phyloP scores from a whole-genome alignment of 2,329 filamentous ascomycete genomes.

The Colletotrichum sp. region DNA sequence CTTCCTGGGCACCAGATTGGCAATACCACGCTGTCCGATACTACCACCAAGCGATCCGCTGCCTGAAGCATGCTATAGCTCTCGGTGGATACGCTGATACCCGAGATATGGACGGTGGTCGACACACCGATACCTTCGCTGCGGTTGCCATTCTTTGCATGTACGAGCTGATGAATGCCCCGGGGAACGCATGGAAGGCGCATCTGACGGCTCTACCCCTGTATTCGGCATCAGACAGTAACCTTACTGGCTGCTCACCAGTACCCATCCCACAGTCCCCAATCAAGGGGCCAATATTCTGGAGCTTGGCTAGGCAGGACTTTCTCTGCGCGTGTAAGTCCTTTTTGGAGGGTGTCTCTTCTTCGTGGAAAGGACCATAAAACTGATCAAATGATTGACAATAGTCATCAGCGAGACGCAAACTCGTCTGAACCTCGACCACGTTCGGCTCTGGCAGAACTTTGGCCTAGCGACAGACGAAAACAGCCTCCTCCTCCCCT shows the following conservation, averaged over 20 bases:
- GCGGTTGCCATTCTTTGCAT: conserved; percentile 71
- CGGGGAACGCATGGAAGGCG: conserved; percentile 65
- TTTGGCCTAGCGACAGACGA: conserved; percentile 65
- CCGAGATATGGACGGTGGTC: conserved; percentile 35
- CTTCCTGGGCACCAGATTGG: not conserved
- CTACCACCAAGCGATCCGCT: not conserved
- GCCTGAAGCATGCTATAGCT: conserved; percentile 43
- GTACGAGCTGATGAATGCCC: conserved; percentile 72
- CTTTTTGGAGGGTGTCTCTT: no score
- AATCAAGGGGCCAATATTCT: conserved; percentile 62
- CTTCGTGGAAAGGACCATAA: not conserved
- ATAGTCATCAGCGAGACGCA: conserved; percentile 63
- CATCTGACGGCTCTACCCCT: conserved; percentile 71
- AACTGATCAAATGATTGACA: not conserved
- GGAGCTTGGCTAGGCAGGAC: conserved; percentile 72
- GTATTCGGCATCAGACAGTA: conserved; percentile 35
- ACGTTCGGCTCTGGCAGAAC: conserved; percentile 67
- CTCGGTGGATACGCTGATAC: not conserved
- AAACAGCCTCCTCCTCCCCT: conserved; percentile 52
- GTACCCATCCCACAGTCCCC: conserved; percentile 52
- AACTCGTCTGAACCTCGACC: conserved; percentile 66
- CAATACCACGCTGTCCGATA: not conserved
- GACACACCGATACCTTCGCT: conserved; percentile 55
- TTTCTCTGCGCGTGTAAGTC: conserved; percentile 65
- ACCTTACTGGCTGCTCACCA: conserved; percentile 38